Evolutionary conservation across 2,329 filamentous ascomycete genomes (phyloP).

Genomic region (Plectosphaerella cucumerina): DNA sequence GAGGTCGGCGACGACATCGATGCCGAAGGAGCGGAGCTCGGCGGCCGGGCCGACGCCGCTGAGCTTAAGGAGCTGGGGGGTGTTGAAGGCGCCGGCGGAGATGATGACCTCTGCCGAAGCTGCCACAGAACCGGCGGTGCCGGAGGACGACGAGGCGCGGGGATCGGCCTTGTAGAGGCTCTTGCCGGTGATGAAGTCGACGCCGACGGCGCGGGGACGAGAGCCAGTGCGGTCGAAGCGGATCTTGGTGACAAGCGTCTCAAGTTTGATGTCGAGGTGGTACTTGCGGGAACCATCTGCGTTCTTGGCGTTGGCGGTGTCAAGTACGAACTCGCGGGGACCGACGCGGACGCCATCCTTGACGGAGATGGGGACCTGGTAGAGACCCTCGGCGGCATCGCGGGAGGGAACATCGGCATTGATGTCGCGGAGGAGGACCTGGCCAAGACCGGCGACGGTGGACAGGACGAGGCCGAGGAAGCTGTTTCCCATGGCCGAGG

Average conservation of each 20-base stretch:
- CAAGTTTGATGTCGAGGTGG: conserved; percentile 28
- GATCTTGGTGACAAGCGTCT: conserved; percentile 35
- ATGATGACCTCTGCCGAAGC: conserved; percentile 43
- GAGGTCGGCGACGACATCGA: conserved; percentile 47
- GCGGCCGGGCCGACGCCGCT: conserved; percentile 42
- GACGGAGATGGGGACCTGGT: conserved; percentile 48
- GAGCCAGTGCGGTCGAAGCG: conserved; percentile 30
- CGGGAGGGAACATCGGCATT: conserved; percentile 19
- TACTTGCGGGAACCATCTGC: conserved; percentile 38
- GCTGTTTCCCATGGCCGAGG: conserved; percentile 22
- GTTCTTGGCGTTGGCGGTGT: conserved; percentile 40
- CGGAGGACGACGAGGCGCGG: conserved; percentile 18
- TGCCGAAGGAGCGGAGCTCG: conserved; percentile 37
- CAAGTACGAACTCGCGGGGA: conserved; percentile 46
- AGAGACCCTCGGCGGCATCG: conserved; percentile 25
- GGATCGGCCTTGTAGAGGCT: conserved; percentile 39
- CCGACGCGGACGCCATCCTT: conserved; percentile 37
- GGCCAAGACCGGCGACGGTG: conserved; percentile 18
- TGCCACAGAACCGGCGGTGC: conserved; percentile 17
- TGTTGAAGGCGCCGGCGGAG: conserved; percentile 44
- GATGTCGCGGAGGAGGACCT: conserved; percentile 22
- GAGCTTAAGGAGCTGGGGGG: conserved; percentile 47
- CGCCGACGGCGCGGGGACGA: conserved; percentile 32
- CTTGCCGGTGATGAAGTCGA: conserved; percentile 36
- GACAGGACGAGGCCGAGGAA: conserved; percentile 15